Evolutionary conservation across 768 basidiomycete species (phyloP), one percentile per base, ranked within the genome.

Genomic region (Ephemerocybe angulata): DNA sequence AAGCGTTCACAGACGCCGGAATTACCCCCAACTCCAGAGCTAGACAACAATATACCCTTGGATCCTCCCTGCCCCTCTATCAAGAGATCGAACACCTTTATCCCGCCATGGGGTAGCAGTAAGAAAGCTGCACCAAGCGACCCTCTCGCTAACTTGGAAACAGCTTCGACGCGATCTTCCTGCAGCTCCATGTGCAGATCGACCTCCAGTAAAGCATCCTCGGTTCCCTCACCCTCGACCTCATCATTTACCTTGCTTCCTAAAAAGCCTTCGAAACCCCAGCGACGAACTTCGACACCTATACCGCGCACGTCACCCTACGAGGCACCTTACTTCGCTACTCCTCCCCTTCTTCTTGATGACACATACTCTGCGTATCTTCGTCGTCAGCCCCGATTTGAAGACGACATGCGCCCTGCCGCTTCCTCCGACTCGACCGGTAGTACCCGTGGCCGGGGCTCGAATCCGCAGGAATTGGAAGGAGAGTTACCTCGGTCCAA

Each of bases 311-410:
- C 76, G 15, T 67, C 60, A 33, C 76, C 76, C 4, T 78, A 78
- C 52, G 75, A 70, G 43, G 72, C 76, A 27, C 76, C 76, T 5
- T 76, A 77, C 68, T 77, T 77, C 56, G 76, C 75, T 1, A 58
- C 68, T 24, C 76, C 75, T 10, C 76, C 76, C 6, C 56, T 65
- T 19, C 44, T 65, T 29, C 52, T 67, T 12, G 63, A 67, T 24
- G 55, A 58, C 25, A 44, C 58, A 40, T 63, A 66, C 42, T 56
- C 63, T 28, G 51, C 61, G 8, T 65, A 68, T 52, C 48, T 62
- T 10, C 64, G 60, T 24, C 55, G 57, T n/a, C 62, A 65, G 41
- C 64, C 65, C 47, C 68, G 64, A 25, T 63, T 66, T 48, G 62
- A 65, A 35, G 64, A 68, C 40, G 68, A 70, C 25, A 50, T 63